A percentile compares a stretch with the other conserved stretches of the same genome.
phyloP scores from a whole-genome alignment of 495 filamentous ascomycete genomes.

The Penicillium salamii region DNA sequence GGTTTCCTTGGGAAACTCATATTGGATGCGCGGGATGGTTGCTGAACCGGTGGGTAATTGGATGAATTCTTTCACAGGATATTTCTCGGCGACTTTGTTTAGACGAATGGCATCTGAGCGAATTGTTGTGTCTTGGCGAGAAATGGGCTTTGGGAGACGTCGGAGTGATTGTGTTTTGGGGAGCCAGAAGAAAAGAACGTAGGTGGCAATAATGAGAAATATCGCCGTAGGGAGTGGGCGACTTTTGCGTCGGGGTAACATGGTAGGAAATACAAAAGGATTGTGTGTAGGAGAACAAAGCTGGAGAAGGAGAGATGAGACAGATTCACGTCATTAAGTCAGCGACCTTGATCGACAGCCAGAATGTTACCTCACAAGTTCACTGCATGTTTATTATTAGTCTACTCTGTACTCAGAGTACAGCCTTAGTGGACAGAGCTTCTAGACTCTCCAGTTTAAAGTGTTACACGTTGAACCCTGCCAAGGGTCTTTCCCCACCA shows the following conservation, averaged over 20 bases:
- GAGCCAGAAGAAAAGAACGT: conserved; percentile 25
- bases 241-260: conserved; percentile 29
- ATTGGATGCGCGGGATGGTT: conserved; percentile 50
- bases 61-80: conserved; percentile 49
- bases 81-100: conserved; percentile 39
- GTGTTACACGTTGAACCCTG: background rate
- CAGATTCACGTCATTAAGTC: background rate
- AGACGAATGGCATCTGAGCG: conserved; percentile 35
- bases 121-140: conserved; percentile 4
- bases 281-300: conserved; percentile 6
- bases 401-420: background rate
- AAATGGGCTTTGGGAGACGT: conserved; percentile 9
- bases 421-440: too few relatives aligned
- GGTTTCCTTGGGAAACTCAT: conserved; percentile 49
- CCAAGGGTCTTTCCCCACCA: background rate
- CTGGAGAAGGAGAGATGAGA: conserved; percentile 8
- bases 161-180: conserved; percentile 22
- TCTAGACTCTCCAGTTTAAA: too few relatives aligned
- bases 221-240: conserved; percentile 17
- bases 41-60: conserved; percentile 46
- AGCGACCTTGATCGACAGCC: background rate
- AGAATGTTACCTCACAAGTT: background rate
- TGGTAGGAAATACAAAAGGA: conserved; percentile 9
- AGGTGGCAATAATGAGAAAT: conserved; percentile 16
- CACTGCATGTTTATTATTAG: background rate